Evolutionary conservation across 306 rosid species (phyloP).

Genomic region (barrel medic (Medicago truncatula)): MtrunA17r5.0-ANR NC_053048.1:47511501-47512000

Average conservation of each 20-base stretch:
- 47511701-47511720: too few species aligned
- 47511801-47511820: too few species aligned
- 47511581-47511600: too few species aligned
- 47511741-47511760: too few species aligned
- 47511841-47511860: too few species aligned
- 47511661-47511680: too few species aligned
- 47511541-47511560: slow-evolving; percentile 78
- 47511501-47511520: slow-evolving; percentile 48
- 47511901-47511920: slow-evolving; percentile 98
- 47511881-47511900: slow-evolving; percentile 92
- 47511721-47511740: too few species aligned
- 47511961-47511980: slow-evolving; percentile 33
- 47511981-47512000: too few species aligned
- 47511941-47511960: slow-evolving; percentile 74
- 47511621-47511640: not conserved
- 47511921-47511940: slow-evolving; percentile 89
- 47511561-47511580: slow-evolving; percentile 56
- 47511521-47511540: slow-evolving; percentile 77
- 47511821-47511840: too few species aligned
- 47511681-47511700: too few species aligned
- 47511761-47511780: too few species aligned
- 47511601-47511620: slow-evolving; percentile 20
- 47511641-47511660: not conserved
- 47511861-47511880: slow-evolving; percentile 75
- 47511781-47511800: too few species aligned